These are phyloP conservation scores for Trichosanthes truncata DNA, from an alignment of 306 rosid genomes.

Conservation along the genomic window DNA sequence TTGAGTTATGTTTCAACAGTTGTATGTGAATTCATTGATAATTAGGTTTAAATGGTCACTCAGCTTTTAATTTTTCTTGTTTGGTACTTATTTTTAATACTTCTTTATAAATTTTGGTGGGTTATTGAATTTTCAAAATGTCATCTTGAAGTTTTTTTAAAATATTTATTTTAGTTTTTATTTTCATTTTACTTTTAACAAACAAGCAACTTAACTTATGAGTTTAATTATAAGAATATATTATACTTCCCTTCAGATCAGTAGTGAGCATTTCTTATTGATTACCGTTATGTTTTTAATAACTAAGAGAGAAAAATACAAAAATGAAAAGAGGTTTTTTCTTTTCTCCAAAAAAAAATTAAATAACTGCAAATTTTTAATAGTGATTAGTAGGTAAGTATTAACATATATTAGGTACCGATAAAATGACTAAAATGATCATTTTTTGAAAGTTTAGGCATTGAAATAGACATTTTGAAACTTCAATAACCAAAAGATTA, in stretches of 20 bases:
- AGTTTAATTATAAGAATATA: too few relatives aligned
- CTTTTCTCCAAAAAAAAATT: background rate
- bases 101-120: too few relatives aligned
- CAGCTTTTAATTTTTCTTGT: too few relatives aligned
- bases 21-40: background rate
- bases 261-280: too few relatives aligned
- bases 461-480: too few relatives aligned
- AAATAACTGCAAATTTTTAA: background rate
- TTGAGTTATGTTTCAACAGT: background rate
- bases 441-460: background rate
- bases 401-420: background rate
- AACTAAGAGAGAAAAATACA: background rate
- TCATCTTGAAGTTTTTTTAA: too few relatives aligned
- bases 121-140: too few relatives aligned
- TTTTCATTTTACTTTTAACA: background rate
- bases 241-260: too few relatives aligned
- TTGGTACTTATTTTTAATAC: too few relatives aligned
- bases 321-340: background rate
- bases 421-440: background rate
- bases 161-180: background rate
- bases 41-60: background rate
- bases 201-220: background rate
- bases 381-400: background rate
- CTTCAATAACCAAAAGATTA: too few relatives aligned
- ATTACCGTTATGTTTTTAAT: too few relatives aligned